These are phyloP conservation scores for Orbilia blumenaviensis DNA, from an alignment of 2,329 filamentous ascomycete species.

Conservation along the genomic window DNA sequence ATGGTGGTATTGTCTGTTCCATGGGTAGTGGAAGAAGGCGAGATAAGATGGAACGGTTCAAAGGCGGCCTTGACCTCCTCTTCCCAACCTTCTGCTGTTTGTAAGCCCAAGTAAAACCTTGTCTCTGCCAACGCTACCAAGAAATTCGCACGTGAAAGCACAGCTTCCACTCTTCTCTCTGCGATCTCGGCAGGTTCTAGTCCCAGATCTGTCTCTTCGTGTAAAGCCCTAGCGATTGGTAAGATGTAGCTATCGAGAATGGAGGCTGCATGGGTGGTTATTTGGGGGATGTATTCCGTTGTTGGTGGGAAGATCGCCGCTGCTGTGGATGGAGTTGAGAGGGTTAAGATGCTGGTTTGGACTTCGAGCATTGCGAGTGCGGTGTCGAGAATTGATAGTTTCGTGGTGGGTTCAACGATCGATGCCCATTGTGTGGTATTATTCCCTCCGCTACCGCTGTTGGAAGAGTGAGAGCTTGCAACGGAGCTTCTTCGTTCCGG, in stretches of 20 bases:
- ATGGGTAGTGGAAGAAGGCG: not conserved
- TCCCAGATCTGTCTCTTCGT: not conserved
- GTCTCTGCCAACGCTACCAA: constrained; percentile 15
- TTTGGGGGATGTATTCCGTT: not conserved
- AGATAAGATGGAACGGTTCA: not conserved
- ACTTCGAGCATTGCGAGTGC: constrained; percentile 45
- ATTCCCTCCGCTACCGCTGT: not conserved
- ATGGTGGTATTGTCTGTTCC: no score
- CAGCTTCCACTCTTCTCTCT: constrained; percentile 28
- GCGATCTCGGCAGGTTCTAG: not conserved
- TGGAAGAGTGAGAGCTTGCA: constrained; percentile 13
- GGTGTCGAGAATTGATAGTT: constrained; percentile 49
- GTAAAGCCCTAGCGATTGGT: constrained; percentile 4
- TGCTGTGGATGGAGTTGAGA: not conserved
- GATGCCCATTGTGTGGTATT: constrained; percentile 42
- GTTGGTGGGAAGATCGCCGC: constrained; percentile 12
- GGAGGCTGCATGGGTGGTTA: constrained; percentile 2
- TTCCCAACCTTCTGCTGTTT: constrained; percentile 7
- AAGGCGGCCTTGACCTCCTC: constrained; percentile 33
- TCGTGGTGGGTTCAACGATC: constrained; percentile 54
- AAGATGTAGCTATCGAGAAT: constrained; percentile 29
- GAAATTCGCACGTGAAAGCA: constrained; percentile 24
- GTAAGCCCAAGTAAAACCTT: constrained; percentile 1
- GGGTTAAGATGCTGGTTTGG: constrained; percentile 35
- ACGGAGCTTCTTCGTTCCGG: constrained; percentile 37